A percentile compares a stretch with the other conserved stretches of the same genome.
These are phyloP conservation scores for Mycena alexandri DNA, from an alignment of 768 basidiomycete species.

Conservation along the genomic window DNA sequence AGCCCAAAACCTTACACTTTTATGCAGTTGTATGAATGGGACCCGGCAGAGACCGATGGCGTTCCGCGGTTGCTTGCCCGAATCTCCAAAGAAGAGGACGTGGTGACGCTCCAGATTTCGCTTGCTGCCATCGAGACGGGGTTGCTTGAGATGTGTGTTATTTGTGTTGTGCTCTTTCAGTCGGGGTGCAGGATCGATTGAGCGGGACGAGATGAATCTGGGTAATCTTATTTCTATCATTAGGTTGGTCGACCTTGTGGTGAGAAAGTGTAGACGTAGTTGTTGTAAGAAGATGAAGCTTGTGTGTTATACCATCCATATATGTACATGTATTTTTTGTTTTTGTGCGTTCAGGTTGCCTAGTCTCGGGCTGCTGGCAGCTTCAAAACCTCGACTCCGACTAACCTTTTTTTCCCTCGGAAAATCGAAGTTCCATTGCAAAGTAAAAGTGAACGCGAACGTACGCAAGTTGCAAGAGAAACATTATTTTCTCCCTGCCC, in stretches of 20 bases:
- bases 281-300: too few relatives aligned
- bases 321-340: too few relatives aligned
- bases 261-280: too few relatives aligned
- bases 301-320: too few relatives aligned
- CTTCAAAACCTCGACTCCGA: too few relatives aligned
- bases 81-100: slow-evolving; percentile 13
- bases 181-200: slow-evolving; percentile 19
- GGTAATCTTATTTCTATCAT: background rate
- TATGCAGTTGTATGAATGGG: slow-evolving; percentile 22
- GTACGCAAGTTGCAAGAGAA: too few relatives aligned
- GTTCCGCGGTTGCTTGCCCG: slow-evolving; percentile 11
- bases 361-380: too few relatives aligned
- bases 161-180: slow-evolving; percentile 19
- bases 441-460: too few relatives aligned
- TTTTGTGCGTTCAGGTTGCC: too few relatives aligned
- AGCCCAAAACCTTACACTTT: background rate
- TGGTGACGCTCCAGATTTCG: slow-evolving; percentile 16
- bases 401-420: too few relatives aligned
- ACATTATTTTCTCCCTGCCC: too few relatives aligned
- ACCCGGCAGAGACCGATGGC: background rate
- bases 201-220: background rate
- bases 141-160: slow-evolving; percentile 17
- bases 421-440: too few relatives aligned
- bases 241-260: background rate
- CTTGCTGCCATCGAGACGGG: background rate